These are phyloP conservation scores for Amanita jacksonii DNA, from an alignment of 768 basidiomycete species.

Conservation along the genomic window DNA sequence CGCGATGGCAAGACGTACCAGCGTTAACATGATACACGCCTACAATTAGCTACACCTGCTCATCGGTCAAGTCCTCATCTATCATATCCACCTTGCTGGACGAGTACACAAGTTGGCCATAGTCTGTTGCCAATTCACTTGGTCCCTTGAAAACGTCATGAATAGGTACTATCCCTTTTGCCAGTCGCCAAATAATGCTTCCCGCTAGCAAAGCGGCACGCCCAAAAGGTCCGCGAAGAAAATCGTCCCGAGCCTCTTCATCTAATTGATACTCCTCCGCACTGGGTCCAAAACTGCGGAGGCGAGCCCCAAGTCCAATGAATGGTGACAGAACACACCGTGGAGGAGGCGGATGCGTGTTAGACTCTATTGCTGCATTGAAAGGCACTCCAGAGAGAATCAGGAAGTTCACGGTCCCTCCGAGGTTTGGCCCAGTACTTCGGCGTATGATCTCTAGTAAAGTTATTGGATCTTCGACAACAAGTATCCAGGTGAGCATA, in stretches of 20 bases:
- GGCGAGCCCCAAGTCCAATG: neutral
- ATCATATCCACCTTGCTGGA: neutral
- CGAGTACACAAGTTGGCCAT: neutral
- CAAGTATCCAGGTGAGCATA: neutral
- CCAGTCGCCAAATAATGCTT: constrained; percentile 7
- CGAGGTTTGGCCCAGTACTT: neutral
- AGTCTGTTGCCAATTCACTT: neutral
- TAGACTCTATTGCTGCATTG: neutral
- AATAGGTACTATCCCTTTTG: constrained; percentile 1
- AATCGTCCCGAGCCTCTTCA: constrained; percentile 1
- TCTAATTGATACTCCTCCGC: constrained; percentile 1
- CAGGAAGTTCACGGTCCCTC: constrained; percentile 3
- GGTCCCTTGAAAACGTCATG: neutral
- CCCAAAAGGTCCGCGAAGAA: constrained; percentile 1
- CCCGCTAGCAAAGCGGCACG: constrained; percentile 4
- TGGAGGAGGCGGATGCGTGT: constrained; percentile 5
- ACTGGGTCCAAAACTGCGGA: neutral
- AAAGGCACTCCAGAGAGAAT: constrained; percentile 1
- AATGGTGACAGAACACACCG: neutral
- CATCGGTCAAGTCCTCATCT: constrained; percentile 3
- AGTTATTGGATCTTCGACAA: constrained; percentile 1
- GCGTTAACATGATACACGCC: constrained; percentile 4
- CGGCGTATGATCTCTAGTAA: constrained; percentile 4
- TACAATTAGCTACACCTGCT: neutral
- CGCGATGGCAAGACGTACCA: no score